Base-by-base conservation (phyloP, 345 rosid genomes). In the Pistacia integerrima region DNA sequence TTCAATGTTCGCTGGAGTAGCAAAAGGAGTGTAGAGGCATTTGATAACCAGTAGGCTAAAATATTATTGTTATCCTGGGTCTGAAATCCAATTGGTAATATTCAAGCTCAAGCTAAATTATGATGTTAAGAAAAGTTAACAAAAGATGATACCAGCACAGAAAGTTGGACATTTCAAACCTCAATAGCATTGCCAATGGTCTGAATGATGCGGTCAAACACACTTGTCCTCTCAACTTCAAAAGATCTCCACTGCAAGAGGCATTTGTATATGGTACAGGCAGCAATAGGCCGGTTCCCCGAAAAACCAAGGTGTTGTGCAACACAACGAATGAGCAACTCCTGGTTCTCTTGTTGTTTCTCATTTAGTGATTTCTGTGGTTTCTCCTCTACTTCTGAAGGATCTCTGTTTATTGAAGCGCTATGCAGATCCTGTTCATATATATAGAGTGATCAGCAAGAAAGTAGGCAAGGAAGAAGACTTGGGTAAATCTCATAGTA, bases 311-410 rank as follows among this genome's bases (percentile, higher is more conserved):
- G 84, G 76, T 89, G 97, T 77, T 94, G 98, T 59, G 93, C 95
- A 13, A 94, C 85, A 76, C 97, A 92, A 60, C 97, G 92, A 82
- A 94, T 93, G 70, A 94, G 97, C 84, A 94, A 84, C 79, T 94
- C 98, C 83, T 92, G 97, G 70, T 94, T 91, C 83, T 93, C 98
- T 84, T 92, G 98, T 72, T 94, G 98, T 81, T 94, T 94, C 82
- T 92, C 98, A 48, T 94, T 94, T 33, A 94, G 82, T 36, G 97
- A 84, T 79, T 94, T 94, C 65, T 94, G 98, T 10, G 97, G 98
- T 73, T 82, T 92, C 58, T 88, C 98, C 41, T 94, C 98, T 63
- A 86, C 82, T 87, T 91, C 97, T 0, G 84, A 67, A 44, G 69
- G 74, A 48, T 91, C 97, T 78, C 92, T 90, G 82, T 83, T 90